Base-by-base conservation (phyloP, 176 grass and related monocot genomes). In the Lolium perenne region DNA sequence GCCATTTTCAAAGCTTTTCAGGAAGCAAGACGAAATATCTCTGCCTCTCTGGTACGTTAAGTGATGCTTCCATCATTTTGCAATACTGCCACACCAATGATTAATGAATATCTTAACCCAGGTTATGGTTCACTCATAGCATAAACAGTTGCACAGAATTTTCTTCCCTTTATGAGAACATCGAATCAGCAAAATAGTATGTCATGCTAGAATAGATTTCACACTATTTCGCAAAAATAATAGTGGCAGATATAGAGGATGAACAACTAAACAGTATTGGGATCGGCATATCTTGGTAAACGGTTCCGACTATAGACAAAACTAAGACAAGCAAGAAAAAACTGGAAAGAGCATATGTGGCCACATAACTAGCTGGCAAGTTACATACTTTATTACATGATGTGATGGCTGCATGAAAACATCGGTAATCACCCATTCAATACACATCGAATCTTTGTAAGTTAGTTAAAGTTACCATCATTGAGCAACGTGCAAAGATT, bases 401-500 rank as follows among this genome's bases (percentile, higher is more conserved):
- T 50, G 49, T 26, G 53, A 50, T 51, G 29, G 29, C n/a, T 63
- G 48, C 29, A 49, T 12, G 26, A n/a, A 75, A 69, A 75, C 80
- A 70, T 38, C 21, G 8, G 25, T 41, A 62, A 38, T 50, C 51
- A 63, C 43, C 12, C 22, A 63, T 58, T 65, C 23, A 53, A 62
- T 38, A 78, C 13, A 72, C 29, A 29, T 29, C 29, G 29, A 29
- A 29, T 29, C 29, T 29, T 29, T 80, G 1, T 4, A 68, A 53
- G 58, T 63, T 71, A 2, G 29, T 29, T 29, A 32, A 64, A 66
- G n/a, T 84, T 95, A 94, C 94, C 97, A 48, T 98, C 97, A 93
- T 94, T 99, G 71, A 94, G 97, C 81, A 99, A 86, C 2, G 89
- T 86, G 95, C 97, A 98, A 80, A 98, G 97, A 83, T 98, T 95